A percentile compares a stretch with the other conserved stretches of the same genome.
phyloP scores from a whole-genome alignment of 2,329 filamentous ascomycete genomes.

The Venturia oleaginea region DNA sequence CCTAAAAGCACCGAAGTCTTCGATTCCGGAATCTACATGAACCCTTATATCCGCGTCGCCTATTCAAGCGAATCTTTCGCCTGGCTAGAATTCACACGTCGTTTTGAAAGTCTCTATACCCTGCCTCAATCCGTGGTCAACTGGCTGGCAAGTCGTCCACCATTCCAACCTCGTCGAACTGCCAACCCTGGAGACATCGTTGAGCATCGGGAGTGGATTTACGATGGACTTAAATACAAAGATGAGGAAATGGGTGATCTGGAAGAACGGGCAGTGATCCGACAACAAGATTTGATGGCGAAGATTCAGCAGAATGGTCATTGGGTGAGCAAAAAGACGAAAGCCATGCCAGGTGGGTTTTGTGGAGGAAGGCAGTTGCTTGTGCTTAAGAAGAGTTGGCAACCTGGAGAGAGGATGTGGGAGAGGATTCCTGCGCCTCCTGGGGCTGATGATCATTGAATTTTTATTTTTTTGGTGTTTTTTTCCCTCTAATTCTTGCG shows the following conservation, averaged over 20 bases:
- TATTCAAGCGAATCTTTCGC: slow-evolving; percentile 50
- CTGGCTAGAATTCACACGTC: slow-evolving; percentile 51
- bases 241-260: slow-evolving; percentile 24
- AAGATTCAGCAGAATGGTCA: slow-evolving; percentile 20
- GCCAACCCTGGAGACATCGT: slow-evolving; percentile 50
- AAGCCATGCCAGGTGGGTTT: slow-evolving; percentile 44
- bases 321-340: slow-evolving; percentile 36
- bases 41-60: slow-evolving; percentile 64
- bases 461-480: no score
- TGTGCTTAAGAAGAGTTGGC: slow-evolving; percentile 30
- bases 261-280: slow-evolving; percentile 17
- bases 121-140: slow-evolving; percentile 51
- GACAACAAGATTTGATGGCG: background rate
- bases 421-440: slow-evolving; percentile 18
- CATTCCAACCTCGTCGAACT: slow-evolving; percentile 49
- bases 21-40: slow-evolving; percentile 55
- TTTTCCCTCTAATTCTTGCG: no score
- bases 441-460: slow-evolving; percentile 10
- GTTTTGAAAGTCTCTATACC: slow-evolving; percentile 57
- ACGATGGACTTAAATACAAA: slow-evolving; percentile 25
- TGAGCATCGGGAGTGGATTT: slow-evolving; percentile 43
- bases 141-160: slow-evolving; percentile 47
- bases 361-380: slow-evolving; percentile 48
- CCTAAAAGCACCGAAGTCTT: background rate
- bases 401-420: slow-evolving; percentile 25